Evolutionary conservation across 106 monocot genomes (phyloP), one percentile per base, ranked within the genome.

Genomic region (Dioscorea zingiberensis): DNA sequence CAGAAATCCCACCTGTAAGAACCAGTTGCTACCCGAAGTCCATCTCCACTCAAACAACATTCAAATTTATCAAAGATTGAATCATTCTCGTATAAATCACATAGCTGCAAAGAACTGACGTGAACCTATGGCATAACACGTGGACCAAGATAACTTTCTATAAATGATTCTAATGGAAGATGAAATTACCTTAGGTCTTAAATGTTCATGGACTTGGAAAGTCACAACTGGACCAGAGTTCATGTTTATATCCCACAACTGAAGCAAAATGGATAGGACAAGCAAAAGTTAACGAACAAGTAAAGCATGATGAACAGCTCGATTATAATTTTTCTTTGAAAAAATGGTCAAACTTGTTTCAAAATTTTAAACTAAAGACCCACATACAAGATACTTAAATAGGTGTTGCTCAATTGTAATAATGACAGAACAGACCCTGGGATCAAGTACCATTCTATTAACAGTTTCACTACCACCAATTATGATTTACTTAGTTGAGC

Each of bases 51-150:
- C 65, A 90, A 53, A 69, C 95, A 91, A 59, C 95, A 97, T 69
- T 97, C 91, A 78, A 97, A 97, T 66, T 97, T 97, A 81, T 97
- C 95, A 58, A 97, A 97, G 44, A 97, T 97, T 19, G 91, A 97
- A 25, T 97, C 95, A 63, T 92, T 97, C 69, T 91, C 95, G 69
- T 91, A 97, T 66, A 97, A 73, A 83, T 97, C 95, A 69, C 88
- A 91, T 45, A 97, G 71, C 95, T 97, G 79, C 21, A 59, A 16
- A 67, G 38, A 38, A 38, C 38, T 48, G 27, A 24, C 22, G 4
- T 25, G 5, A 60, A 71, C 23, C 25, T 54, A 54, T 23, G 7
- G 10, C 38, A 38, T 8, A 38, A 38, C 38, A 38, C 6, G 38
- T 38, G 38, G 6, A 38, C 38, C 38, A 38, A 38, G 38, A 6